These are phyloP conservation scores for Boletus rufocinnamomeus DNA, from an alignment of 768 basidiomycete genomes.

Conservation along the genomic window DNA sequence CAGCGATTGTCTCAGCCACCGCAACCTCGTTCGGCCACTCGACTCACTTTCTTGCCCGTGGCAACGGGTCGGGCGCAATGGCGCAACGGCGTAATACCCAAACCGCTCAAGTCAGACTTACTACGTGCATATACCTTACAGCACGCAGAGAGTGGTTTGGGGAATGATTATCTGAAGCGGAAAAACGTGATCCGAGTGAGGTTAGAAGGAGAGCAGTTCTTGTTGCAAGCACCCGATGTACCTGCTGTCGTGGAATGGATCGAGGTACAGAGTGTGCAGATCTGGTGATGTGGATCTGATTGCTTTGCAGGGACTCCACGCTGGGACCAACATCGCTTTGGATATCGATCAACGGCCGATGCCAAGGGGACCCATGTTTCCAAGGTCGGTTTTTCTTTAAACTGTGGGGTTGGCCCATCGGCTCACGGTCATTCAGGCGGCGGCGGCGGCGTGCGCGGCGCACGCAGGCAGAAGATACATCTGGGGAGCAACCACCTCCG, in stretches of 20 bases:
- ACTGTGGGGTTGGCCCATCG: too few species aligned
- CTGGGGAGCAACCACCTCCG: not conserved
- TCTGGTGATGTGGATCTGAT: conserved; percentile 3
- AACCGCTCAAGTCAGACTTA: conserved; percentile 54
- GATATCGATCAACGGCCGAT: conserved; percentile 91
- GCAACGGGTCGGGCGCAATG: conserved; percentile 17
- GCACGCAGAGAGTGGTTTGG: conserved; percentile 90
- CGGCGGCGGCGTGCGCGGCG: conserved; percentile 33
- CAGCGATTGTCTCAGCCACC: conserved; percentile 16
- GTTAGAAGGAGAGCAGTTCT: conserved; percentile 94
- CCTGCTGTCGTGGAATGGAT: conserved; percentile 92
- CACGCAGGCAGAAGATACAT: conserved; percentile 12
- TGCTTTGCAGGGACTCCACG: conserved; percentile 74
- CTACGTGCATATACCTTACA: conserved; percentile 80
- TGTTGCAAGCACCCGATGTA: conserved; percentile 85
- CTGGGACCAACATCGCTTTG: conserved; percentile 86
- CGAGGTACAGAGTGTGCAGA: conserved; percentile 58
- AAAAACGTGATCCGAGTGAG: conserved; percentile 92
- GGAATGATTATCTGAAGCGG: conserved; percentile 92
- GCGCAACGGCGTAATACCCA: conserved; percentile 33
- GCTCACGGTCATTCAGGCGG: conserved; percentile 19
- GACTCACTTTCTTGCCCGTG: conserved; percentile 27
- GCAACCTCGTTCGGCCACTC: conserved; percentile 23
- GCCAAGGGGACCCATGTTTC: conserved; percentile 88
- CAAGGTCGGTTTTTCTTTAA: conserved; percentile 48